Evolutionary conservation across 495 filamentous ascomycete species (phyloP).

Genomic region (Immersiella caudata): DNA sequence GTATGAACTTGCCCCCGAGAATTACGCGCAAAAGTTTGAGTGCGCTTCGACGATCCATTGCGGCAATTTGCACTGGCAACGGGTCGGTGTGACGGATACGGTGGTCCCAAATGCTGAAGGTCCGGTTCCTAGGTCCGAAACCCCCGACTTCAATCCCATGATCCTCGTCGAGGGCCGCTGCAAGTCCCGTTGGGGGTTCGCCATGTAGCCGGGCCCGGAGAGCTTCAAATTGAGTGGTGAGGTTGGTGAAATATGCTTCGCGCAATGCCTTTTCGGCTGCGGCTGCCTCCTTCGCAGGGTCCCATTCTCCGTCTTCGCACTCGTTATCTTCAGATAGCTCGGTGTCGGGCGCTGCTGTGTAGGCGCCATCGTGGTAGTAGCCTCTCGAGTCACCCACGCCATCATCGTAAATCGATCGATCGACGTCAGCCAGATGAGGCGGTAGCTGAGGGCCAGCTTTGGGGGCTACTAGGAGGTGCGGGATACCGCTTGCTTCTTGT

Average conservation of each 20-base stretch:
- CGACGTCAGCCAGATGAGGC: slow-evolving; percentile 36
- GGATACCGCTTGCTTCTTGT: slow-evolving; percentile 72
- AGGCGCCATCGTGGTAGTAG: slow-evolving; percentile 73
- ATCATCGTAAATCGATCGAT: slow-evolving; percentile 46
- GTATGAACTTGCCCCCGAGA: slow-evolving; percentile 50
- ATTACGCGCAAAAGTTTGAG: slow-evolving; percentile 57
- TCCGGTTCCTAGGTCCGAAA: slow-evolving; percentile 45
- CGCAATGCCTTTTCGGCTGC: slow-evolving; percentile 32
- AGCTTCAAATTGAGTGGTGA: slow-evolving; percentile 60
- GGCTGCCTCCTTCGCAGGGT: slow-evolving; percentile 21
- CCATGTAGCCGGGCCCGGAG: slow-evolving; percentile 62
- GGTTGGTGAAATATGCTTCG: slow-evolving; percentile 64
- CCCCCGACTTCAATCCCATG: slow-evolving; percentile 60
- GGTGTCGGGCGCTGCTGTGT: slow-evolving; percentile 54
- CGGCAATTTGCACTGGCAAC: slow-evolving; percentile 66
- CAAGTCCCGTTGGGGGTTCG: slow-evolving; percentile 52
- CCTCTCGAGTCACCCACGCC: slow-evolving; percentile 56
- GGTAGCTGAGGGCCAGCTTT: slow-evolving; percentile 51
- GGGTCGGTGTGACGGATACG: slow-evolving; percentile 59
- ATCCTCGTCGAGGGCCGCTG: slow-evolving; percentile 55
- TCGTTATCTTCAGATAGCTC: slow-evolving; percentile 12
- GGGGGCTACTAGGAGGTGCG: slow-evolving; percentile 63
- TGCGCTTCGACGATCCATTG: slow-evolving; percentile 65
- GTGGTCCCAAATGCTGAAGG: slow-evolving; percentile 55
- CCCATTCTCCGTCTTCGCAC: slow-evolving; percentile 20